Evolutionary conservation across 495 filamentous ascomycete genomes (phyloP), one percentile per base, ranked within the genome.

Genomic region (Penicillium paradoxum): DNA sequence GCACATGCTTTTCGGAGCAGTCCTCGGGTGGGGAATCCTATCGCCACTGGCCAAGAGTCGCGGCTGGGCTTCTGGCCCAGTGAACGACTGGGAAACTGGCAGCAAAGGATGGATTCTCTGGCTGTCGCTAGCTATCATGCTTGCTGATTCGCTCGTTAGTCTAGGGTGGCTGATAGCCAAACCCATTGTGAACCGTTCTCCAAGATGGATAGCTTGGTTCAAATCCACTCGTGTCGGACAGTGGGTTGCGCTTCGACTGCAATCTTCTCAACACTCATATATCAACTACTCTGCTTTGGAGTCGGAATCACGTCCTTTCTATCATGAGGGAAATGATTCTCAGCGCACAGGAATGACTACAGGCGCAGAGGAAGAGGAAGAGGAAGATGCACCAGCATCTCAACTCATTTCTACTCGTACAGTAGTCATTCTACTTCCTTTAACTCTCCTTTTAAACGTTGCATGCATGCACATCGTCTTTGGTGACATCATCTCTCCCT

Each of bases 91-190:
- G 95, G 84, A 86, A 50, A 81, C 74, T 29, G 93, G 93, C 6
- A 93, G 87, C 64, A 96, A 97, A 74, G 93, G 92, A 18, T 99
- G 93, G 93, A 96, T 99, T 52, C 88, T 97, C 0, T 99, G 93
- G 93, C 73, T 92, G 1, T 92, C 88, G 51, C 69, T 99, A 27
- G 90, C 93, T 1, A 95, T 99, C 55, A 99, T 99, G 93, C 80
- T 99, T 55, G 86, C 89, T 7, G 93, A 99, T 70, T 88, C 91
- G 2, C 73, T 97, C 4, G 79, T 97, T 47, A 96, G 88, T 58
- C 79, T 99, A 17, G 83, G 88, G 4, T 91, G 89, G 74, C 76
- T 99, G 21, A 76, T 90, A 6, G 50, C 86, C 9, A 83, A 80
- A 24, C 84, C 87, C 6, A 46, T 86, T 1, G 59, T 87, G 11